phyloP scores from a whole-genome alignment of 192 early-diverging fungal genomes.

The Lobosporangium transversale region DNA sequence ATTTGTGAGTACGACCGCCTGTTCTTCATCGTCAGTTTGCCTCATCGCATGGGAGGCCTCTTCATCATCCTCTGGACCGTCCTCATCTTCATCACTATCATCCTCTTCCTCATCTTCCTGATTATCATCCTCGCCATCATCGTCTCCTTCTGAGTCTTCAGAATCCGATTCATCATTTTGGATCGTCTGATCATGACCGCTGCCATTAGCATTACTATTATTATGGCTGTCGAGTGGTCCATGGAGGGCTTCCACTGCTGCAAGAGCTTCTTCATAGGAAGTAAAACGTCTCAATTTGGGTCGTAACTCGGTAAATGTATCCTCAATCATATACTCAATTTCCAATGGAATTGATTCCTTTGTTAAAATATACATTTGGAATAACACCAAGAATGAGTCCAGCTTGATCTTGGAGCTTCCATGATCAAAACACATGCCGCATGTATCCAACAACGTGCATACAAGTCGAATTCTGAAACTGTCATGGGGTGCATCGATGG shows the following conservation, averaged over 20 bases:
- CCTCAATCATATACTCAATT: conserved; percentile 86
- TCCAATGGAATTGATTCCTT: conserved; percentile 89
- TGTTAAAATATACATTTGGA: conserved; percentile 91
- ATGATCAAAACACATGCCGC: conserved; percentile 84
- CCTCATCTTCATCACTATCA: conserved; percentile 59
- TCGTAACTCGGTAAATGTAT: conserved; percentile 79
- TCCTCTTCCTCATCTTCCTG: conserved; percentile 52
- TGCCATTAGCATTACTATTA: too few species aligned
- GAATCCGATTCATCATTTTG: conserved; percentile 60
- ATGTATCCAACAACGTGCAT: conserved; percentile 88
- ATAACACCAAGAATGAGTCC: conserved; percentile 79
- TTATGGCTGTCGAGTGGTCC: conserved; percentile 54
- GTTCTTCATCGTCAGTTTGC: conserved; percentile 72
- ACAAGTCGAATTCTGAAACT: conserved; percentile 92
- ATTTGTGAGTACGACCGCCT: conserved; percentile 73
- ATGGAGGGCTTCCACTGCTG: conserved; percentile 67
- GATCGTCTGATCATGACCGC: conserved; percentile 48
- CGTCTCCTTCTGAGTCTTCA: conserved; percentile 49
- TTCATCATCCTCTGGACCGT: conserved; percentile 63
- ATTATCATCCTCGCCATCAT: conserved; percentile 52
- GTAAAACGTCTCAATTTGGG: conserved; percentile 68
- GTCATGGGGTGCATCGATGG: conserved; percentile 83
- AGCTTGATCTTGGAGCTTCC: conserved; percentile 72
- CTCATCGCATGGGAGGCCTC: conserved; percentile 40
- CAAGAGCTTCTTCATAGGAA: conserved; percentile 85